Conservation (phyloP, 768 basidiomycete species). For the Phanerochaete sordida region DNA sequence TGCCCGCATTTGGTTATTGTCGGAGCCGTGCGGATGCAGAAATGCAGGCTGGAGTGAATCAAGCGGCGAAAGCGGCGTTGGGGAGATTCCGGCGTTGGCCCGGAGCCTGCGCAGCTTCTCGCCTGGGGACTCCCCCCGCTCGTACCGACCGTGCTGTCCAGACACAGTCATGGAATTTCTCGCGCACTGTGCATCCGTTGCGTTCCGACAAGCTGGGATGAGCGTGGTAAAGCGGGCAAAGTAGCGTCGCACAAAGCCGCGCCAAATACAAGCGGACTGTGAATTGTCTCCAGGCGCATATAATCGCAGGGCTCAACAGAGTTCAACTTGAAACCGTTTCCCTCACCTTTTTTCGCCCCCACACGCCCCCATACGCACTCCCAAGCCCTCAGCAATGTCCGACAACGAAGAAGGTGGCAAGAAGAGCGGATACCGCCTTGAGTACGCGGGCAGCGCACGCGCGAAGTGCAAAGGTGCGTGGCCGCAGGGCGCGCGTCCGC, state of each 20-base stretch:
- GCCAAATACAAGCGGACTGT: conserved; percentile 32
- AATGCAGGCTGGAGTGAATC: not conserved
- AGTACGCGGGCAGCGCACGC: conserved; percentile 65
- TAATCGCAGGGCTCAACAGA: conserved; percentile 18
- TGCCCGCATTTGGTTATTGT: not conserved
- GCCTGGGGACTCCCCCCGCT: not conserved
- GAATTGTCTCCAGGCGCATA: conserved; percentile 25
- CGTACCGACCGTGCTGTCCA: not conserved
- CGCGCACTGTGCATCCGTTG: not conserved
- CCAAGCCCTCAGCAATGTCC: conserved; percentile 27
- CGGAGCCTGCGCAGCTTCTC: not conserved
- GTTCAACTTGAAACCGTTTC: conserved; percentile 12
- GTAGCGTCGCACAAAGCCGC: conserved; percentile 12
- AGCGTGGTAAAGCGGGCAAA: conserved; percentile 4
- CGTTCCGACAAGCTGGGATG: not conserved
- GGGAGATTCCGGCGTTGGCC: not conserved
- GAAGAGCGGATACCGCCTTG: conserved; percentile 70
- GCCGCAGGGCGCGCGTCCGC: conserved; percentile 17
- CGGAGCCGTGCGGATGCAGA: not conserved
- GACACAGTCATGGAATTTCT: not conserved
- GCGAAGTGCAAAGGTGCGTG: conserved; percentile 76
- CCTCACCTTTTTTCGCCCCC: conserved; percentile 18
- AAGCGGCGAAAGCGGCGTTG: not conserved
- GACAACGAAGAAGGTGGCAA: conserved; percentile 37
- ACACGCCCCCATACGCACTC: conserved; percentile 8